Evolutionary conservation across 805 yeast species (phyloP).

Genomic region (Zygoascus ofunaensis): DNA sequence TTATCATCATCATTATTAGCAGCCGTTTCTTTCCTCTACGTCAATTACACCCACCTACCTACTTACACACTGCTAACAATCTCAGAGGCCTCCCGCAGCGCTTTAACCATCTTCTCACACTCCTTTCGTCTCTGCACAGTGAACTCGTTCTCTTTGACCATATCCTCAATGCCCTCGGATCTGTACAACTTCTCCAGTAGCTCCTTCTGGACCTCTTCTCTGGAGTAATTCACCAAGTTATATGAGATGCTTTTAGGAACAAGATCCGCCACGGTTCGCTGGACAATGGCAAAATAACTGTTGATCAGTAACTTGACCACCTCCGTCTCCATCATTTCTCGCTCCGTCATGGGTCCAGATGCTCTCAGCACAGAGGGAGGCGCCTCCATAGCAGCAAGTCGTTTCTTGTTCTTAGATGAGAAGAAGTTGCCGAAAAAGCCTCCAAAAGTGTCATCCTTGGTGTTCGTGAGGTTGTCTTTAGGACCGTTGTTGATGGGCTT

Average conservation of each 20-base stretch:
- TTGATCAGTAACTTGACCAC: conserved; percentile 86
- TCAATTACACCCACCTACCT: neutral
- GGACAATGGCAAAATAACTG: conserved; percentile 86
- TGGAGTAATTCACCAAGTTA: conserved; percentile 75
- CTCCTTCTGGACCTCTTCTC: conserved; percentile 83
- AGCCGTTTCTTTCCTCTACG: no score
- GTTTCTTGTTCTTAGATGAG: conserved; percentile 83
- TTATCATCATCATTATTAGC: no score
- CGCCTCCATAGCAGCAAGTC: conserved; percentile 91
- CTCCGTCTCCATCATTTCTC: conserved; percentile 95
- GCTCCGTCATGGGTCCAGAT: conserved; percentile 83
- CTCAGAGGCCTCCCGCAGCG: conserved; percentile 76
- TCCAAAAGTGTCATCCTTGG: conserved; percentile 40
- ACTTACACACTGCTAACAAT: conserved; percentile 63
- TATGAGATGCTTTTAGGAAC: conserved; percentile 95
- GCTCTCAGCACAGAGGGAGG: conserved; percentile 95
- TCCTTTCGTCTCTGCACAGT: conserved; percentile 93
- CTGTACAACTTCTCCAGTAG: conserved; percentile 80
- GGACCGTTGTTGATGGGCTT: conserved; percentile 46
- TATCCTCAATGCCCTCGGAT: conserved; percentile 53
- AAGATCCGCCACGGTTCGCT: conserved; percentile 85
- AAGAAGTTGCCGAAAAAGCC: conserved; percentile 97
- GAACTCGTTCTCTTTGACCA: conserved; percentile 83
- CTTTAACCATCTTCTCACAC: conserved; percentile 91
- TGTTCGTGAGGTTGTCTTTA: conserved; percentile 37